Evolutionary conservation across 305 asterid genomes (phyloP).

Genomic region (Rubia tinctorum): DNA sequence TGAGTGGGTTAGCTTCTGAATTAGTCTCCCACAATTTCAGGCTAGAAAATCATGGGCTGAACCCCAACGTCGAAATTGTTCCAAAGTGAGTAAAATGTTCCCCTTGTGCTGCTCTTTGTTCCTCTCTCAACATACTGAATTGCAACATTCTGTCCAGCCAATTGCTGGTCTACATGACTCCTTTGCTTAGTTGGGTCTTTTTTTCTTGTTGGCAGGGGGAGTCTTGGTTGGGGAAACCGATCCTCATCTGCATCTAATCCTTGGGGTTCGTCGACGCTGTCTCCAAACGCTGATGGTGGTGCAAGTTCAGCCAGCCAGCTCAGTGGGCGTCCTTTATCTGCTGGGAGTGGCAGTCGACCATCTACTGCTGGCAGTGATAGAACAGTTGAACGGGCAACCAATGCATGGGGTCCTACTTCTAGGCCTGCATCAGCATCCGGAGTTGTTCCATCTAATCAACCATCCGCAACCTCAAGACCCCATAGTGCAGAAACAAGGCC

Average conservation of each 20-base stretch:
- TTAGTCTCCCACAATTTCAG: slow-evolving; percentile 37
- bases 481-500: slow-evolving; percentile 96
- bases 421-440: slow-evolving; percentile 99
- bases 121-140: neutral
- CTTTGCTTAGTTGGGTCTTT: slow-evolving; percentile 24
- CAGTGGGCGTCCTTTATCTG: slow-evolving; percentile 87
- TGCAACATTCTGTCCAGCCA: neutral
- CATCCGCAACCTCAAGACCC: slow-evolving; percentile 73
- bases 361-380: slow-evolving; percentile 92
- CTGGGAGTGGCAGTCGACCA: slow-evolving; percentile 95
- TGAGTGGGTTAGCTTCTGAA: slow-evolving; percentile 30
- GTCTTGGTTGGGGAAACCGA: slow-evolving; percentile 92
- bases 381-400: slow-evolving; percentile 53
- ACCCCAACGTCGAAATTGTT: slow-evolving; percentile 95
- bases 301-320: slow-evolving; percentile 67
- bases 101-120: neutral
- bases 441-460: slow-evolving; percentile 60
- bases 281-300: slow-evolving; percentile 83
- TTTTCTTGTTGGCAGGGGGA: slow-evolving; percentile 58
- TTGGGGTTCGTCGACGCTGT: slow-evolving; percentile 69
- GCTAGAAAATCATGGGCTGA: slow-evolving; percentile 95
- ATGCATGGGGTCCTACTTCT: slow-evolving; percentile 83
- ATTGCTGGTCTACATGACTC: slow-evolving; percentile 16
- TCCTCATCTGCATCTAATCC: slow-evolving; percentile 86
- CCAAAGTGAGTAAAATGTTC: slow-evolving; percentile 75